phyloP scores from a whole-genome alignment of 371 early-diverging fungal species.

The Lichtheimia ornata region DNA sequence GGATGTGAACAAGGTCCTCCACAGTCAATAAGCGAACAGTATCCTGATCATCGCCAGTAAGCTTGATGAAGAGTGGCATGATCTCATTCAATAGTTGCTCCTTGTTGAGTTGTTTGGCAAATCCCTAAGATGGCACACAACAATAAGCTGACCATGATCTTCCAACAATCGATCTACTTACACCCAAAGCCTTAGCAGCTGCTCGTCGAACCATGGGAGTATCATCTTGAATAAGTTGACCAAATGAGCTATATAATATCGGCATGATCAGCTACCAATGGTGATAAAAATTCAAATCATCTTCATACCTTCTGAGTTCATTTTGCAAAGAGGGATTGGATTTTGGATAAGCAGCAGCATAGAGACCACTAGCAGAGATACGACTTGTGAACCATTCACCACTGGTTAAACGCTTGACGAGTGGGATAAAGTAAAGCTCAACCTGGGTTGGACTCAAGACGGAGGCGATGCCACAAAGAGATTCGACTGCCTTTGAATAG shows the following conservation, averaged over 20 bases:
- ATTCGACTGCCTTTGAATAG: conserved; percentile 84
- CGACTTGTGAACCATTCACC: conserved; percentile 99
- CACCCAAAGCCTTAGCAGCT: conserved; percentile 86
- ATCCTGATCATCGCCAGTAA: conserved; percentile 92
- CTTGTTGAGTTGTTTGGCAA: conserved; percentile 71
- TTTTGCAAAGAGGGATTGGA: conserved; percentile 74
- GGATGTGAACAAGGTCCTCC: conserved; percentile 88
- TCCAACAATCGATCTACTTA: conserved; percentile 31
- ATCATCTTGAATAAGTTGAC: conserved; percentile 91
- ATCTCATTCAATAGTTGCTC: conserved; percentile 71
- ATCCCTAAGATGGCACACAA: conserved; percentile 31
- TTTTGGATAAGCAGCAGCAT: conserved; percentile 78
- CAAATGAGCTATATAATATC: conserved; percentile 49
- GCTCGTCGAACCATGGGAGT: conserved; percentile 98
- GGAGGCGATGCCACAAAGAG: conserved; percentile 80
- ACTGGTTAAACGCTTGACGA: conserved; percentile 84
- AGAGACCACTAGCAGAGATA: conserved; percentile 91
- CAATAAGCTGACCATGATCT: not conserved
- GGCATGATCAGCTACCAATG: not conserved
- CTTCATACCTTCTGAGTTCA: conserved; percentile 76
- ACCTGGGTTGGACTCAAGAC: conserved; percentile 75
- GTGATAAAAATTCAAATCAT: not conserved
- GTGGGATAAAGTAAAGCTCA: conserved; percentile 87
- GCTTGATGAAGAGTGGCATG: conserved; percentile 73
- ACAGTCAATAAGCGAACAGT: conserved; percentile 95